Evolutionary conservation across 2,329 filamentous ascomycete species (phyloP), one percentile per base, ranked within the genome.

Genomic region (Neodidymelliopsis sp.): DNA sequence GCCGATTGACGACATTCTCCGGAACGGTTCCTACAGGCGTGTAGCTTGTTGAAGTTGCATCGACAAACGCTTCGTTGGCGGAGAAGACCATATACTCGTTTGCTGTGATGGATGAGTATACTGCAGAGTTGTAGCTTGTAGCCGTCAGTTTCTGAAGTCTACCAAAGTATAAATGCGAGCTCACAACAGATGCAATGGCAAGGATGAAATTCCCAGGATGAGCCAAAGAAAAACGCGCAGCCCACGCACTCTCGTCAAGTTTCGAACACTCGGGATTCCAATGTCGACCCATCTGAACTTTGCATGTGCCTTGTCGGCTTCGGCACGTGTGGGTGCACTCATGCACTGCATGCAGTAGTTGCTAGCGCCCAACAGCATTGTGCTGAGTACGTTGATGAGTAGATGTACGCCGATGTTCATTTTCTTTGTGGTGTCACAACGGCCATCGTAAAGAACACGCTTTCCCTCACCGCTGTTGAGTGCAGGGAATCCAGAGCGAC

Each of bases 301-400:
- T 0, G 52, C 33, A 60, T 84, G 81, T 0, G 78, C 78, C 15
- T 50, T 57, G 38, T 83, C 76, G 8, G 82, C 63, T 28, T 82
- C 78, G 7, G 57, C 48, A 18, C 81, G 66, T 2, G 76, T 81
- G 0, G 81, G 81, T 1, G 79, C 73, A 16, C 63, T 73, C n/a
- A 83, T 61, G 12, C 76, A 69, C 49, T 83, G 81, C 76, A 81
- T 81, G 41, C 72, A 75, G 49, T 79, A 81, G 56, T 80, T 81
- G 24, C 75, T 78, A 3, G 76, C 77, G 1, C 73, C 71, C 1
- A 82, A 68, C 6, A 81, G 49, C 1, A 72, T 38, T 0, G 77
- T 79, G 22, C 74, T 73, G 20, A 80, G 62, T 0, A 72, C 49
- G 62, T 82, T 82, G 58, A 83, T 76, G 2, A 72, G 45, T 18